Base-by-base conservation (phyloP, 2,329 filamentous ascomycete species). In the Escovopsis sp. region DNA sequence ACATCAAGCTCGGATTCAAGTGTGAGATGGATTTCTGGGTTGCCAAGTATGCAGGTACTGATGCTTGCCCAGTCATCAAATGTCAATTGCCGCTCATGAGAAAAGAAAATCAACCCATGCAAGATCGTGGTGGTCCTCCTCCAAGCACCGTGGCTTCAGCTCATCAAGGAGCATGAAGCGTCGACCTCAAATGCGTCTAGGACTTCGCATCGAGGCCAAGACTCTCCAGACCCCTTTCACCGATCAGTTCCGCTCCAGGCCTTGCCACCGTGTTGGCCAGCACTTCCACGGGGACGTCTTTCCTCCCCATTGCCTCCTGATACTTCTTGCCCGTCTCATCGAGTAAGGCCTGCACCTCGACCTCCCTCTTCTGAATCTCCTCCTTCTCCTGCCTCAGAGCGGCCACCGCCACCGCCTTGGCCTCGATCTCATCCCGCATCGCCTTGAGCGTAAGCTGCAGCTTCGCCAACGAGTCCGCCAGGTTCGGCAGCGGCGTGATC, bases 331-430 rank as follows among this genome's bases (percentile, higher is more conserved):
- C 87, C 0, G 86, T 85, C 57, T 91, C 81, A 56, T 86, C 81
- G 41, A 96, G 65, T 43, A 93, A 64, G 18, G 72, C 70, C 60
- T 95, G 88, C 0, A 95, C 82, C 59, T 91, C 84, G 5, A 68
- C 72, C 60, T 94, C 84, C 45, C 86, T 70, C 47, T 72, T 68
- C 4, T 72, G 62, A 36, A 94, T 72, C 28, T 82, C 74, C 4
- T 68, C 64, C 54, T 80, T 84, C 56, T 93, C 85, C 45, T 68
- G 67, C 50, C 76, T 71, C 39, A 88, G 63, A 38, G 75, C 76
- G 50, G 79, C 74, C 56, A 91, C 75, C 46, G 73, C 70, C 43
- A 67, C 67, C 43, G 77, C 65, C 55, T 82, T 80, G 40, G 67
- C 61, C 26, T 70, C 68, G 44, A 80, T 75, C 42, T 76, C 71